A percentile compares a stretch with the other conserved stretches of the same genome.
phyloP scores from a whole-genome alignment of 208 protist genomes.

The Acanthamoeba polyphaga region DNA sequence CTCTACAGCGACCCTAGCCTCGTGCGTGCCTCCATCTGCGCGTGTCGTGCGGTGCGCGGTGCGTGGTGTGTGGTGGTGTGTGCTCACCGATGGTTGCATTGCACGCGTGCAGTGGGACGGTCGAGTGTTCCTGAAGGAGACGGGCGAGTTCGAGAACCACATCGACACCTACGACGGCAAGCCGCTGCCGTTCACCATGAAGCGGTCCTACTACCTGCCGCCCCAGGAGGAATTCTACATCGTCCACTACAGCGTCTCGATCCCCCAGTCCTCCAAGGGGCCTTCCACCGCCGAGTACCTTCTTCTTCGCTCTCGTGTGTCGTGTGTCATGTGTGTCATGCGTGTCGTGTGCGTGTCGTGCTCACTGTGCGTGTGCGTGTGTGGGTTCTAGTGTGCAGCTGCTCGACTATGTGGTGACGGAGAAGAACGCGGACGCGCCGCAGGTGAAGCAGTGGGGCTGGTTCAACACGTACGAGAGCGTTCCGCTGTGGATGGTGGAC shows the following conservation, averaged over 20 bases:
- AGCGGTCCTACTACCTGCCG: conserved; percentile 20
- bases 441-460: conserved; percentile 37
- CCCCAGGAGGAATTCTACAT: conserved; percentile 38
- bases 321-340: too few relatives aligned
- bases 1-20: conserved; percentile 4
- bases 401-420: conserved; percentile 11
- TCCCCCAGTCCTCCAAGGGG: not conserved
- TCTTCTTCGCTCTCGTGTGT: not conserved
- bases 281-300: not conserved
- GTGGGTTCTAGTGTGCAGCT: not conserved
- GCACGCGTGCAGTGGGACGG: conserved; percentile 37
- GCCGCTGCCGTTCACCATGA: not conserved
- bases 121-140: conserved; percentile 19
- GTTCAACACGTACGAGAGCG: conserved; percentile 29
- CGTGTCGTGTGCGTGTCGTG: too few relatives aligned
- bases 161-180: conserved; percentile 30
- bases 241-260: not conserved
- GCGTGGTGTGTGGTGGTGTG: not conserved
- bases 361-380: too few relatives aligned
- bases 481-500: conserved; percentile 37
- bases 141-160: conserved; percentile 14
- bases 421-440: not conserved
- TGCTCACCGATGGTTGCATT: too few relatives aligned
- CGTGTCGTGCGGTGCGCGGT: not conserved
- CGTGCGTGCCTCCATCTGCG: not conserved